A percentile compares a stretch with the other conserved stretches of the same genome.
phyloP scores from a whole-genome alignment of 805 yeast species.

The Yarrowia yakushimensis region DNA sequence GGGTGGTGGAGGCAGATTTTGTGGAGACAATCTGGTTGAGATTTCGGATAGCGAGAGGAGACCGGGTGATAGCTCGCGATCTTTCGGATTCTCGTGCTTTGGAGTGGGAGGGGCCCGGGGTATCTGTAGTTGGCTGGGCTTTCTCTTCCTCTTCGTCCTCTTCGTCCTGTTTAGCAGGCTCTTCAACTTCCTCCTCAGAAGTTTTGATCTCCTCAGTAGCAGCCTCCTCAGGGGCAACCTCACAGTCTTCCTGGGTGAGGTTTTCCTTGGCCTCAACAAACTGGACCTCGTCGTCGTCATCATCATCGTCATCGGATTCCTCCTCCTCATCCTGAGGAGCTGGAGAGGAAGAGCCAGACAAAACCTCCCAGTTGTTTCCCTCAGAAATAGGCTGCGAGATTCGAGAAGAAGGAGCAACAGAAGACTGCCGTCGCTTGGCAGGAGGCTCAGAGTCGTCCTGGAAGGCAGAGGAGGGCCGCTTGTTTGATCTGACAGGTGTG shows the following conservation, averaged over 20 bases:
- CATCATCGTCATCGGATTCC: not conserved
- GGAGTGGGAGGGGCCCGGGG: not conserved
- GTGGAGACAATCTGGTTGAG: slow-evolving; percentile 4
- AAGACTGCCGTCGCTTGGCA: slow-evolving; percentile 4
- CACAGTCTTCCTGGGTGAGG: not conserved
- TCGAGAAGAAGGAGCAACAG: not conserved
- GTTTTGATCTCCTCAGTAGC: not conserved
- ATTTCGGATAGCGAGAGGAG: slow-evolving; percentile 17
- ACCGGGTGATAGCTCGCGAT: slow-evolving; percentile 1
- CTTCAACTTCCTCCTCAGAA: not conserved
- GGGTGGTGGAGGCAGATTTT: not conserved
- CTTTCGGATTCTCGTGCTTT: not conserved
- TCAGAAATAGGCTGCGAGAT: not conserved
- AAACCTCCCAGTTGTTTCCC: slow-evolving; percentile 4
- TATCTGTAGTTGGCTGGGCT: not conserved
- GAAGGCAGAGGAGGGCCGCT: not conserved
- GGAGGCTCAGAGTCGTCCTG: not conserved
- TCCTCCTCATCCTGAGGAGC: not conserved
- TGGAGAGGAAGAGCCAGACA: not conserved
- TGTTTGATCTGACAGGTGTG: not conserved
- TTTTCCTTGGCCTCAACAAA: slow-evolving; percentile 4
- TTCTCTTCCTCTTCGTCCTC: not conserved
- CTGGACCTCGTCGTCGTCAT: not conserved
- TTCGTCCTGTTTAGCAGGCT: not conserved
- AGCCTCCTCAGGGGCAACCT: not conserved